These are phyloP conservation scores for Aquilaria agallochum DNA, from an alignment of 441 rosid species.

Conservation along the genomic window DNA sequence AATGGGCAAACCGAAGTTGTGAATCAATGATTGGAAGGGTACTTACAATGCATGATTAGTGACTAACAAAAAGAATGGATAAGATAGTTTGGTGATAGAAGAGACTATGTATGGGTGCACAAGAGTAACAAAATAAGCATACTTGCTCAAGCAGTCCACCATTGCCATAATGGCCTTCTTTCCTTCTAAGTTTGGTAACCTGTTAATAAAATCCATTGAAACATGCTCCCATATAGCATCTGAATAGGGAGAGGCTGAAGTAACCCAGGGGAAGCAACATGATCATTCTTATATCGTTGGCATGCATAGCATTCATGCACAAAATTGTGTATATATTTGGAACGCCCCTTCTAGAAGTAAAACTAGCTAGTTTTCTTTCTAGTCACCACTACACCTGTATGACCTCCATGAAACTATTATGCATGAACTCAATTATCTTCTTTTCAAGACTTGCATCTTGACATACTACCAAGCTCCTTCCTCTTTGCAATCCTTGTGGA, in stretches of 20 bases:
- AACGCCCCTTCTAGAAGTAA: neutral
- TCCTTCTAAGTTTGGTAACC: neutral
- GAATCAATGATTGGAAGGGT: neutral
- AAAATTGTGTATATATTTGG: no score
- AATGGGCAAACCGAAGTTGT: neutral
- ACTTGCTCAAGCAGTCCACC: neutral
- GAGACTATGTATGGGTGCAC: neutral
- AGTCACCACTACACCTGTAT: neutral
- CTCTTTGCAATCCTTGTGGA: no score
- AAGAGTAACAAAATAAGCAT: neutral
- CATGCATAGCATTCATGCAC: neutral
- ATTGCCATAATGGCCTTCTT: neutral
- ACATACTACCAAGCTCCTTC: neutral
- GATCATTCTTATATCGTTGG: neutral
- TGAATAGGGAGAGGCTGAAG: neutral
- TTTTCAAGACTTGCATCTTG: neutral
- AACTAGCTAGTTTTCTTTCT: neutral
- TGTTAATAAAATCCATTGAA: neutral
- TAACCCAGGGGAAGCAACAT: neutral
- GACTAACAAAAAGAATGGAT: neutral
- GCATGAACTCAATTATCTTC: neutral
- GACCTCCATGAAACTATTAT: neutral
- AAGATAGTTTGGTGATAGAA: neutral
- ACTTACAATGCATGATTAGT: neutral
- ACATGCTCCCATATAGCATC: neutral